phyloP scores from a whole-genome alignment of 2,329 filamentous ascomycete genomes.

The Trichoderma aggressivum region DNA sequence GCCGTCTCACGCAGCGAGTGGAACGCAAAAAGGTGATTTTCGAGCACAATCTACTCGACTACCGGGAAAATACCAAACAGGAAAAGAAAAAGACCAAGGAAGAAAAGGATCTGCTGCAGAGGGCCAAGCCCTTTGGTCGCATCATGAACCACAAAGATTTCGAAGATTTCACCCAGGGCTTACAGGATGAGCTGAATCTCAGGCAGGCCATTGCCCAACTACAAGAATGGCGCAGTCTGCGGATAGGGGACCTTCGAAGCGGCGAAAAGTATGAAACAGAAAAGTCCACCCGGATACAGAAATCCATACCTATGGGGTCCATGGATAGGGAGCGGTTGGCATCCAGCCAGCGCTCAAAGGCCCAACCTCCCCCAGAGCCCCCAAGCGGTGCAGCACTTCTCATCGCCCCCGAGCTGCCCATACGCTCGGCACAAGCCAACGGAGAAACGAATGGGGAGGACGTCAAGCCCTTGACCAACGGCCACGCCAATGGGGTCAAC shows the following conservation, averaged over 20 bases:
- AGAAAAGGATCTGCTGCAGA: constrained; percentile 85
- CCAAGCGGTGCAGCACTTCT: constrained; percentile 72
- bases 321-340: constrained; percentile 80
- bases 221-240: constrained; percentile 86
- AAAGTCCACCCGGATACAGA: constrained; percentile 72
- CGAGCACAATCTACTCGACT: constrained; percentile 89
- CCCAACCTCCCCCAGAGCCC: constrained; percentile 63
- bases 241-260: constrained; percentile 77
- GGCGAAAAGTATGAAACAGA: constrained; percentile 93
- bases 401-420: constrained; percentile 73
- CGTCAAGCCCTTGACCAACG: constrained; percentile 45
- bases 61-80: constrained; percentile 80
- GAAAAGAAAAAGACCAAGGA: constrained; percentile 98
- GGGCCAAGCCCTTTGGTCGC: constrained; percentile 90
- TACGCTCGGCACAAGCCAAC: constrained; percentile 47
- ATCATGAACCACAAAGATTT: constrained; percentile 97
- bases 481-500: constrained; percentile 24
- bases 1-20: constrained; percentile 80
- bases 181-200: constrained; percentile 88
- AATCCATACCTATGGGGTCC: constrained; percentile 67
- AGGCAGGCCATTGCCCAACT: constrained; percentile 85
- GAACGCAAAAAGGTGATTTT: constrained; percentile 97
- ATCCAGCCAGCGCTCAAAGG: constrained; percentile 65
- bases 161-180: constrained; percentile 75
- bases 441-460: constrained; percentile 41